Base-by-base conservation (phyloP, 768 basidiomycete species). In the Mycena alexandri region DNA sequence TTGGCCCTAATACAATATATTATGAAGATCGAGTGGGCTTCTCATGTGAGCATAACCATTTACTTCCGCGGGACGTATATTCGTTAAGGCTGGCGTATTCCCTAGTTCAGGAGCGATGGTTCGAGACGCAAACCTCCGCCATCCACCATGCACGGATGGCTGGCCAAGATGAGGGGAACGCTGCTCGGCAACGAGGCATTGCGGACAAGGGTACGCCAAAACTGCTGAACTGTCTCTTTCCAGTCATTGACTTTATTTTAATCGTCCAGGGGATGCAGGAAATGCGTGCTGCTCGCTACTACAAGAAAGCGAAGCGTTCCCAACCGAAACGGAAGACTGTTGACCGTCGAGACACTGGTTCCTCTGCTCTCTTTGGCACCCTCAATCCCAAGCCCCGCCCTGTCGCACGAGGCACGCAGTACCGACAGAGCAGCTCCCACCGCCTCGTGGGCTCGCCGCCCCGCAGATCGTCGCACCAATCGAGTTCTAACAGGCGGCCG, bases 91-190 rank as follows among this genome's bases (percentile, higher is more conserved):
- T 11, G 38, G 38, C 9, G 11, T 9, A 56, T 63, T 41, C 16
- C 25, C 21, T 24, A 71, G 69, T 71, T 71, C 21, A 65, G 69
- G 46, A 63, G 54, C 62, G 63, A 67, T 55, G 69, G 67, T 3
- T 34, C 59, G 2, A 69, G 65, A 34, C 68, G 68, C n/a, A 58
- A 56, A 10, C 71, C 67, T 55, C 65, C 68, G 1, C 71, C 69
- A 82, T 36, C 84, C 85, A 46, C 89, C 86, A 83, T 91, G 76
- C 92, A 93, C 70, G 92, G 92, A 36, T 93, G 91, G 90, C 80
- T 93, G 65, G 87, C 89, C n/a, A 93, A 93, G 78, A 86, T 89
- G 86, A 85, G 91, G 67, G 92, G 91, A 25, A 92, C 91, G 14
- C 80, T 93, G 36, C 74, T 84, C 36, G 90, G 90, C 41, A 82